Evolutionary conservation across 805 yeast species (phyloP), one percentile per base, ranked within the genome.

Genomic region (Kluyveromyces wickerhamii): DNA sequence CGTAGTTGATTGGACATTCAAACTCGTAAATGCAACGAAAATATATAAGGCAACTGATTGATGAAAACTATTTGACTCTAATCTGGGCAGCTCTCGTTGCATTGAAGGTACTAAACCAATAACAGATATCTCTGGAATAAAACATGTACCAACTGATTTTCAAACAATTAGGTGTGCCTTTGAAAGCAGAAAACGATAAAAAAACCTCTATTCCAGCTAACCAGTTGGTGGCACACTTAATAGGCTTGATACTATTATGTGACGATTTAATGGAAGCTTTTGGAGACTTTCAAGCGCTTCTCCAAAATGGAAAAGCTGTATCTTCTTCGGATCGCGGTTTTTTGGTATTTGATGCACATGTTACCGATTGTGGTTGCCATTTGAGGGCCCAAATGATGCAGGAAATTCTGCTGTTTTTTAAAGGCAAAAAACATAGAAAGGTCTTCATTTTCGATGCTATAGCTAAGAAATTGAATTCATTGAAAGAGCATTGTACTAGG

Each of bases 341-440:
- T 14, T 14, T 27, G 29, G 20, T 27, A 9, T 27, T 27, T 15
- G 29, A 27, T 17, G 29, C 29, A 4, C 29, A 27, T 27, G 29
- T 27, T 3, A 27, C 29, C 8, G 29, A 27, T 27, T 27, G 29
- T 5, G 29, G 29, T 9, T 27, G 29, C 16, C 29, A 27, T 27
- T 27, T 27, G 8, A 2, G 29, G 9, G 29, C 29, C 4, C 29
- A 27, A 27, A 27, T 27, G 29, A 2, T 27, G 4, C 29, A 27
- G 16, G 29, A 27, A 9, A 12, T 27, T n/a, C 3, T 27, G 7
- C 3, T 15, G 8, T 27, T 5, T 27, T 27, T 9, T 3, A 12
- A 27, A 20, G 6, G 12, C n/a, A 6, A 10, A n/a, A 15, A 15
- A 9, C 4, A 2, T 14, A 4, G n/a, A 5, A 27, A 15, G 3